phyloP scores from a whole-genome alignment of 768 basidiomycete genomes.

The Auricularia sp. region DNA sequence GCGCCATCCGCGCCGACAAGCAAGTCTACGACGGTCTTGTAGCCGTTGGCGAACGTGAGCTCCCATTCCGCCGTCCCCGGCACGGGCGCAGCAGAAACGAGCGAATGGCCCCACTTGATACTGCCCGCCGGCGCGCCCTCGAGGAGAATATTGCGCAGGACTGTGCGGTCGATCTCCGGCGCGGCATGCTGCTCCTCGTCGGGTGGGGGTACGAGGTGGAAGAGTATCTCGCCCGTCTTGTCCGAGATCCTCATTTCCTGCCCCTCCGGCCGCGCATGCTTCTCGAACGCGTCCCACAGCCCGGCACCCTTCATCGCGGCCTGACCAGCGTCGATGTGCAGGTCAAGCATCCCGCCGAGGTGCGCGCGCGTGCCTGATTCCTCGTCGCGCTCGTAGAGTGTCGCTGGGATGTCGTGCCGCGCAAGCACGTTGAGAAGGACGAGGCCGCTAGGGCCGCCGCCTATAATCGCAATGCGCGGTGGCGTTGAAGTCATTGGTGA shows the following conservation, averaged over 20 bases:
- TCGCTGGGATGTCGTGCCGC: conserved; percentile 10
- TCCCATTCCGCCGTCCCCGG: background rate
- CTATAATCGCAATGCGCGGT: conserved; percentile 12
- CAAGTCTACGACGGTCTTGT: conserved; percentile 10
- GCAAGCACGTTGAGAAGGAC: conserved; percentile 17
- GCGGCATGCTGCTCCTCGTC: background rate
- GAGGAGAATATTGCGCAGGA: conserved; percentile 8
- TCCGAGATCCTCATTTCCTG: conserved; percentile 13
- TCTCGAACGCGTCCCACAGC: conserved; percentile 12
- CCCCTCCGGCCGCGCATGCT: conserved; percentile 10
- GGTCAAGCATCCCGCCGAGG: conserved; percentile 16
- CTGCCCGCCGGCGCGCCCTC: conserved; percentile 7
- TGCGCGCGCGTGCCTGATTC: conserved; percentile 9
- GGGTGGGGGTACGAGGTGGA: background rate
- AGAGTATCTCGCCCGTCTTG: background rate
- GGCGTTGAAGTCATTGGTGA: too few species aligned
- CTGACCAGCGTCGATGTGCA: conserved; percentile 17
- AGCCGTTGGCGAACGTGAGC: background rate
- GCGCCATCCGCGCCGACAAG: conserved; percentile 32
- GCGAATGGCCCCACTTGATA: conserved; percentile 6
- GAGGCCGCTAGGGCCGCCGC: conserved; percentile 20
- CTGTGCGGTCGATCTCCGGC: background rate
- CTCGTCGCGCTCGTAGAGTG: conserved; percentile 16
- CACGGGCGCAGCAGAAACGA: background rate
- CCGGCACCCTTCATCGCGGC: conserved; percentile 13